Evolutionary conservation across 805 yeast species (phyloP).

Genomic region (Candida odintsovae): DNA sequence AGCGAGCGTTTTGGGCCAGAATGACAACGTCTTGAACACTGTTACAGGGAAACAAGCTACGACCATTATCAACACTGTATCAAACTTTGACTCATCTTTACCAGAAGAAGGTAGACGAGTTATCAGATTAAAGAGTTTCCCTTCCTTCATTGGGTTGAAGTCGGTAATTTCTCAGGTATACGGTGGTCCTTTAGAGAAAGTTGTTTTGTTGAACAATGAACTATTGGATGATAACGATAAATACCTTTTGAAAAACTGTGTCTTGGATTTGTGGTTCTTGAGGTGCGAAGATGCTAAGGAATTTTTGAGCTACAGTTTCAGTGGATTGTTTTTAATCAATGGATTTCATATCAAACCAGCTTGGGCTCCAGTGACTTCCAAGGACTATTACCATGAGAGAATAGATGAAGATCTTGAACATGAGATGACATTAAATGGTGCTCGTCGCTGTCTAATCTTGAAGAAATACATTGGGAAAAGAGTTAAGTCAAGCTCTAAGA

Average conservation of each 20-base stretch:
- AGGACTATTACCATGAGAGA: conserved; percentile 10
- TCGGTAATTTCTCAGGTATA: conserved; percentile 48
- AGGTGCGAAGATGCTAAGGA: conserved; percentile 45
- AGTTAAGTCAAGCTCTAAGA: conserved; percentile 5
- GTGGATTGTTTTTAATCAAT: conserved; percentile 53
- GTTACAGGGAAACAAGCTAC: background rate
- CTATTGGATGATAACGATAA: conserved; percentile 4
- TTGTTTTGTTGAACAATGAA: conserved; percentile 26
- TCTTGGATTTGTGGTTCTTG: conserved; percentile 45
- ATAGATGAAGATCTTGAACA: conserved; percentile 10
- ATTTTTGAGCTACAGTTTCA: conserved; percentile 46
- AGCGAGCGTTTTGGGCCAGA: background rate
- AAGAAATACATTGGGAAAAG: conserved; percentile 30
- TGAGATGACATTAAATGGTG: conserved; percentile 37
- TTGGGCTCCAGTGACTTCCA: conserved; percentile 32
- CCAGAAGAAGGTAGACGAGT: conserved; percentile 22
- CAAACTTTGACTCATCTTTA: background rate
- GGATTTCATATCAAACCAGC: conserved; percentile 43
- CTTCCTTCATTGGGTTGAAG: conserved; percentile 38
- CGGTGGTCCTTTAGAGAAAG: conserved; percentile 66
- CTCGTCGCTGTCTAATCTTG: conserved; percentile 51
- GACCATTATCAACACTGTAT: background rate
- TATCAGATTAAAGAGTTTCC: conserved; percentile 34
- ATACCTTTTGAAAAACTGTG: conserved; percentile 21
- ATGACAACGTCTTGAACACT: background rate